These are phyloP conservation scores for Pseudocercospora ulei DNA, from an alignment of 2,329 filamentous ascomycete genomes.

Conservation along the genomic window DNA sequence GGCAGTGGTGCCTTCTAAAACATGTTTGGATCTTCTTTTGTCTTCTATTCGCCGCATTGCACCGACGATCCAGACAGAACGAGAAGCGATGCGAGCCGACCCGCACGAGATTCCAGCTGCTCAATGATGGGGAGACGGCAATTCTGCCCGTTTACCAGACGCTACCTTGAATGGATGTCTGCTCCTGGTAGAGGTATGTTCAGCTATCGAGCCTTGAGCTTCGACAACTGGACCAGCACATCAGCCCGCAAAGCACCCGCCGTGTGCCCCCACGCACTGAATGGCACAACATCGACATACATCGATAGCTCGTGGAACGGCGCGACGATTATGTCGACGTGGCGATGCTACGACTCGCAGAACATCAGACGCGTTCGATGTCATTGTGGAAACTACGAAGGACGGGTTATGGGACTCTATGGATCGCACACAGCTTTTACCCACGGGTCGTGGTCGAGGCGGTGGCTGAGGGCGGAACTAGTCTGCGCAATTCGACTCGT, in stretches of 20 bases:
- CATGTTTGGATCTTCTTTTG: too few relatives aligned
- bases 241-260: conserved; percentile 35
- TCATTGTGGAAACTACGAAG: not conserved
- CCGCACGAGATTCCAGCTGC: conserved; percentile 5
- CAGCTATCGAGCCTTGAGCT: conserved; percentile 47
- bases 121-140: conserved; percentile 2
- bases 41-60: too few relatives aligned
- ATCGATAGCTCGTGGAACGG: conserved; percentile 33
- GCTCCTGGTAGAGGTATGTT: conserved; percentile 19
- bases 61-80: conserved; percentile 33
- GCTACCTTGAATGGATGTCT: conserved; percentile 17
- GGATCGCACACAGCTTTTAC: not conserved
- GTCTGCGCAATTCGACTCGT: conserved; percentile 22
- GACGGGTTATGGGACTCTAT: conserved; percentile 9
- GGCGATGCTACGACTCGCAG: conserved; percentile 24
- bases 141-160: conserved; percentile 1
- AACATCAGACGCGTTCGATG: conserved; percentile 17
- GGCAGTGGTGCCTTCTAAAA: too few relatives aligned
- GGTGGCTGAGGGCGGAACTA: conserved; percentile 9
- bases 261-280: conserved; percentile 31
- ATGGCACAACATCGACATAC: conserved; percentile 22
- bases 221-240: conserved; percentile 36
- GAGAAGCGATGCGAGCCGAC: conserved; percentile 10
- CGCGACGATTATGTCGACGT: conserved; percentile 33
- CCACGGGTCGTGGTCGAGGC: conserved; percentile 7